A percentile compares a stretch with the other conserved stretches of the same genome.
These are phyloP conservation scores for Warburgia ugandensis DNA, from an alignment of 164 flowering plant genomes.

Conservation along the genomic window DNA sequence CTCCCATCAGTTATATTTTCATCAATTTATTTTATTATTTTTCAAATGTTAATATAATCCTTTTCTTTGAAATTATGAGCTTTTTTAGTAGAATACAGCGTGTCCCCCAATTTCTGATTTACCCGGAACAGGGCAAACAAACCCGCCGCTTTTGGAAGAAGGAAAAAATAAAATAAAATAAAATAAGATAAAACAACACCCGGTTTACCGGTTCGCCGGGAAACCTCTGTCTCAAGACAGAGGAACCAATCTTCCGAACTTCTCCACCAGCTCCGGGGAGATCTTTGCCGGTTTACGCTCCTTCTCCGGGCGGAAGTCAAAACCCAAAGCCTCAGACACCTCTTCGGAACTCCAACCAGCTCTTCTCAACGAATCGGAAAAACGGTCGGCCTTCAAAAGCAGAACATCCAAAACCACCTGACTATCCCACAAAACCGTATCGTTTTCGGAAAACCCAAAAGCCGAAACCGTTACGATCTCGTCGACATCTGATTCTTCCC, in stretches of 20 bases:
- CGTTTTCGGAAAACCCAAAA: too few relatives aligned
- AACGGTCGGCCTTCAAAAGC: conserved; percentile 65
- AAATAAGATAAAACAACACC: too few relatives aligned
- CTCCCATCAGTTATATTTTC: neutral
- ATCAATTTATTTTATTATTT: neutral
- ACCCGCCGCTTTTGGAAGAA: neutral
- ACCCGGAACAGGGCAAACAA: conserved; percentile 2
- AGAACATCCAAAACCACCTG: conserved; percentile 71
- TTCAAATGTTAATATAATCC: conserved; percentile 7
- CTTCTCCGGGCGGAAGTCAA: conserved; percentile 65
- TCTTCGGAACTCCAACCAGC: conserved; percentile 98
- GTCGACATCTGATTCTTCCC: conserved; percentile 74
- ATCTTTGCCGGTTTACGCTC: conserved; percentile 50
- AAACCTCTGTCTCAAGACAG: conserved; percentile 35
- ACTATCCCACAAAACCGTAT: conserved; percentile 65
- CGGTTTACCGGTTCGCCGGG: conserved; percentile 7
- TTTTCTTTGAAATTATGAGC: conserved; percentile 13
- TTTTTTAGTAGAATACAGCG: too few relatives aligned
- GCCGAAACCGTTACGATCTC: too few relatives aligned
- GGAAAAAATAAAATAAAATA: neutral
- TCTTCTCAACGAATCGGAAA: conserved; percentile 61
- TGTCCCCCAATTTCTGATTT: conserved; percentile 20
- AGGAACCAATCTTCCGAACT: conserved; percentile 69
- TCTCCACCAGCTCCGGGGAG: conserved; percentile 74
- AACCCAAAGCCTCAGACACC: conserved; percentile 77